Evolutionary conservation across 2,329 filamentous ascomycete genomes (phyloP).

Genomic region (Aspergillus udagawae): DNA sequence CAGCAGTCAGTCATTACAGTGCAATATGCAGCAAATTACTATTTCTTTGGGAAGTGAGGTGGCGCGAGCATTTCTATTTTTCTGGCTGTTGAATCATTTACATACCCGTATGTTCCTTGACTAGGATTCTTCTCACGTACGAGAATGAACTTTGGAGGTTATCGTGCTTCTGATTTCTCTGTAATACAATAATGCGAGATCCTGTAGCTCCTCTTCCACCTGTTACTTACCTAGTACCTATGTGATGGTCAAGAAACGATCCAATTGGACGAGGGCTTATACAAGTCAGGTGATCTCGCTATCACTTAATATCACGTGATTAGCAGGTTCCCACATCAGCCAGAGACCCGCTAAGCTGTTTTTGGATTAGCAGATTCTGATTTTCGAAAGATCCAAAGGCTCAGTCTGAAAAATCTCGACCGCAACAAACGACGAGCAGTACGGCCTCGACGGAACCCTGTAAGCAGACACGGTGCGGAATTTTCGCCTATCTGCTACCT

Average conservation of each 20-base stretch:
- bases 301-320: constrained; percentile 19
- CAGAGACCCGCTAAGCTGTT: constrained; percentile 17
- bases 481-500: constrained; percentile 19
- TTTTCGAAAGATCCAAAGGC: constrained; percentile 40
- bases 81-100: constrained; percentile 1
- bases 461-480: constrained; percentile 24
- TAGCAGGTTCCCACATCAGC: constrained; percentile 15
- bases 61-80: background rate
- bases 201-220: background rate
- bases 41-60: constrained; percentile 47
- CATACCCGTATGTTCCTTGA: background rate
- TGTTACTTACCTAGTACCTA: background rate
- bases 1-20: constrained; percentile 63
- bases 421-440: constrained; percentile 35
- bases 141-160: background rate
- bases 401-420: constrained; percentile 37
- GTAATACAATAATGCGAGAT: constrained; percentile 12
- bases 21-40: constrained; percentile 78
- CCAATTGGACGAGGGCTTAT: constrained; percentile 22
- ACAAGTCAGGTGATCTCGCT: constrained; percentile 27
- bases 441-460: constrained; percentile 31
- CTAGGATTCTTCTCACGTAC: background rate
- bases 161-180: background rate
- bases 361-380: constrained; percentile 31
- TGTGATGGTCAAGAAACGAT: background rate